Conservation (phyloP, 805 yeast genomes). For the Spathaspora passalidarum region DNA sequence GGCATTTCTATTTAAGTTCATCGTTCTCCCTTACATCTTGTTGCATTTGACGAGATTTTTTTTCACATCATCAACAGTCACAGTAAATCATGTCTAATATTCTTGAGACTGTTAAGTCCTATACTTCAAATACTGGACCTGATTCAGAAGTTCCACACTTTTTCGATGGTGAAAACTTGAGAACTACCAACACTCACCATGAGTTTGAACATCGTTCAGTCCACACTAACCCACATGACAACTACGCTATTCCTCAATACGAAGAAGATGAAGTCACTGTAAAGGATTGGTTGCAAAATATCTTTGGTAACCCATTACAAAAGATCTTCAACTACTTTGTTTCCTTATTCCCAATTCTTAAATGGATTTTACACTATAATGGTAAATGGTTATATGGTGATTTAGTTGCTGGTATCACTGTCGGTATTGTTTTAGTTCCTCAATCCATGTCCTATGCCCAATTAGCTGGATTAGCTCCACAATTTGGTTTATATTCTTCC, state of each 20-base stretch:
- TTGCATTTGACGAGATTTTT: background rate
- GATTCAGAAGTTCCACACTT: slow-evolving; percentile 22
- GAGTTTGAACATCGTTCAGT: slow-evolving; percentile 6
- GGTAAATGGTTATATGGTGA: slow-evolving; percentile 76
- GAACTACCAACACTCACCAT: slow-evolving; percentile 17
- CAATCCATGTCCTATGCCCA: slow-evolving; percentile 95
- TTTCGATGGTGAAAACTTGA: slow-evolving; percentile 12
- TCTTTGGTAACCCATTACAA: slow-evolving; percentile 36
- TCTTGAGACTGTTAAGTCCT: slow-evolving; percentile 7
- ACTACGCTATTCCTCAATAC: slow-evolving; percentile 34
- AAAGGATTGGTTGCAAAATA: slow-evolving; percentile 25
- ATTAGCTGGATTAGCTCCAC: slow-evolving; percentile 75
- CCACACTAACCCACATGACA: slow-evolving; percentile 3
- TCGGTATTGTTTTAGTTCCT: slow-evolving; percentile 90
- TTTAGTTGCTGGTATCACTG: slow-evolving; percentile 88
- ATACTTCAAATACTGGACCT: slow-evolving; percentile 9
- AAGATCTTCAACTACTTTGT: slow-evolving; percentile 46
- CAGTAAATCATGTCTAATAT: slow-evolving; percentile 10
- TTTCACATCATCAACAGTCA: background rate
- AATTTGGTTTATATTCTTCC: slow-evolving; percentile 87
- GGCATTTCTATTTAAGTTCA: background rate
- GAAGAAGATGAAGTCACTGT: slow-evolving; percentile 32
- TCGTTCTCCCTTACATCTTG: background rate
- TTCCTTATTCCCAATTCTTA: slow-evolving; percentile 73
- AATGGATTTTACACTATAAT: slow-evolving; percentile 88